Evolutionary conservation across 2,329 filamentous ascomycete species (phyloP).

Genomic region (Sporothrix curviconia): DNA sequence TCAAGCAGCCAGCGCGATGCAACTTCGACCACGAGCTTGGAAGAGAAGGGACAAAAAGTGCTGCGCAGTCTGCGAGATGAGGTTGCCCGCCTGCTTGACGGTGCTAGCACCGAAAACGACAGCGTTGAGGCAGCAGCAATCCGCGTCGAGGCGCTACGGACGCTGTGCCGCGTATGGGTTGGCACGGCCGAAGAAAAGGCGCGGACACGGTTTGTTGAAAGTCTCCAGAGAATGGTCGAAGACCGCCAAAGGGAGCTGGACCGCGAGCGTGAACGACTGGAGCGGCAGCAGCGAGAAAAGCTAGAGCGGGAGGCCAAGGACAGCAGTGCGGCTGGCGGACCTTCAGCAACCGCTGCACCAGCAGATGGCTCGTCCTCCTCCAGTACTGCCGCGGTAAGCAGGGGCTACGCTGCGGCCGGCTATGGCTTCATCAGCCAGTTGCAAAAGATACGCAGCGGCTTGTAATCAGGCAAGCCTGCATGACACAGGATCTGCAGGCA

Average conservation of each 20-base stretch:
- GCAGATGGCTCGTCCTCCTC: background rate
- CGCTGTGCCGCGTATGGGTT: slow-evolving; percentile 77
- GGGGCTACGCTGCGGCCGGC: slow-evolving; percentile 38
- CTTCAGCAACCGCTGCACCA: background rate
- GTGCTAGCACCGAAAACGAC: background rate
- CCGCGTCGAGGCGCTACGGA: slow-evolving; percentile 70
- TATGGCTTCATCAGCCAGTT: slow-evolving; percentile 58
- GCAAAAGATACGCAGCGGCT: slow-evolving; percentile 51
- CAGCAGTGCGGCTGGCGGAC: background rate
- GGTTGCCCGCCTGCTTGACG: slow-evolving; percentile 56
- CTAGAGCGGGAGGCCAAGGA: background rate
- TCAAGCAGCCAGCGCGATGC: background rate
- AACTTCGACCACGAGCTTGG: slow-evolving; percentile 38
- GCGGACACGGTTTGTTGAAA: slow-evolving; percentile 72
- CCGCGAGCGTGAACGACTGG: slow-evolving; percentile 34
- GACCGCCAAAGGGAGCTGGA: slow-evolving; percentile 56
- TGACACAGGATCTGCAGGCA: background rate
- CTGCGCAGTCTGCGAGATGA: slow-evolving; percentile 64
- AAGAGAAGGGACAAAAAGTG: slow-evolving; percentile 83
- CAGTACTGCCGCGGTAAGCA: slow-evolving; percentile 30
- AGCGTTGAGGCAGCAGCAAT: slow-evolving; percentile 58
- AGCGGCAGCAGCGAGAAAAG: slow-evolving; percentile 17
- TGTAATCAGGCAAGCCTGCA: slow-evolving; percentile 32
- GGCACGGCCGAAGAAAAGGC: slow-evolving; percentile 94
- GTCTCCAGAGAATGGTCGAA: slow-evolving; percentile 73